Evolutionary conservation across 495 filamentous ascomycete genomes (phyloP).

Genomic region (Talaromyces nanjingensis): DNA sequence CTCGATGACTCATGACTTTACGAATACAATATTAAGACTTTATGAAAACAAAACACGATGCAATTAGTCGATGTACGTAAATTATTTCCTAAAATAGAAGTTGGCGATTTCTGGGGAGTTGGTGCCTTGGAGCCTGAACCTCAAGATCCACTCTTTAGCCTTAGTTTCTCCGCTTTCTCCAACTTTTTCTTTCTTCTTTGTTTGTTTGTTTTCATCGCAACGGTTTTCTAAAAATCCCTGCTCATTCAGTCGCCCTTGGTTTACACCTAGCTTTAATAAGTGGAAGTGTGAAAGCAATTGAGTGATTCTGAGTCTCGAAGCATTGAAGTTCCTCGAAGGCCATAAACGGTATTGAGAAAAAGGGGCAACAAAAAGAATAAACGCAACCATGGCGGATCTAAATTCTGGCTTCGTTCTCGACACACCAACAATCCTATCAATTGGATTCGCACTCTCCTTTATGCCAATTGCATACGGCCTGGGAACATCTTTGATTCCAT

Average conservation of each 20-base stretch:
- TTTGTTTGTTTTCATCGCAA: neutral
- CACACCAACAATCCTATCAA: constrained; percentile 44
- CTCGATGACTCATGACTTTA: neutral
- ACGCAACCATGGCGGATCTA: constrained; percentile 11
- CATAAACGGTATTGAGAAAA: too few relatives aligned
- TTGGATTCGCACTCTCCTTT: constrained; percentile 44
- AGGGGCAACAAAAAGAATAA: neutral
- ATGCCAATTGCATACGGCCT: constrained; percentile 46
- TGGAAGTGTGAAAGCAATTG: neutral
- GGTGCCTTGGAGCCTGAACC: neutral
- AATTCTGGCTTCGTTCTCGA: constrained; percentile 33
- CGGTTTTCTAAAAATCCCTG: too few relatives aligned
- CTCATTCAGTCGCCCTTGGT: neutral
- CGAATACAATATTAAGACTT: neutral
- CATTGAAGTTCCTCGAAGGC: too few relatives aligned
- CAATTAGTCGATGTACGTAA: neutral
- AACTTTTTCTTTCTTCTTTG: neutral
- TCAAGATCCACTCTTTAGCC: neutral
- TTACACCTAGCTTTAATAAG: neutral
- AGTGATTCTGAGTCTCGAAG: neutral
- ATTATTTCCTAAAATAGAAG: neutral
- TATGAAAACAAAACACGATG: neutral
- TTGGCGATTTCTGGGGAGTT: neutral
- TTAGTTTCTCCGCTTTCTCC: neutral
- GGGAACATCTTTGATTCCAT: constrained; percentile 37